Base-by-base conservation (phyloP, 352 stramenopile genomes). In the Phytophthora capsici region DNA sequence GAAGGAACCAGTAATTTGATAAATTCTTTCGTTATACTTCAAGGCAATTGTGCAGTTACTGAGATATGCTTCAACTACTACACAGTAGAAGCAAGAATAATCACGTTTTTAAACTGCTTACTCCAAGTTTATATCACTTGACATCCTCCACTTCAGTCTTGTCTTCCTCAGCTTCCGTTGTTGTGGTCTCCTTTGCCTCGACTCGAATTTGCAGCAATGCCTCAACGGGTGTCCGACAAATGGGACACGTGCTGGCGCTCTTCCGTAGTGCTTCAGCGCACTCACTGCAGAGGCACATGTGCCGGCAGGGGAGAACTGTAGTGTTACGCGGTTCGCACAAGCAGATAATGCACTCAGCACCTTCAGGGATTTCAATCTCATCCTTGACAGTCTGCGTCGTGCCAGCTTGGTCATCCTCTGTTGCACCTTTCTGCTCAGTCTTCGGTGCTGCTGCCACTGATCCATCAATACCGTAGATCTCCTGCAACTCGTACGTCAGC, bases 401-500 rank as follows among this genome's bases (percentile, higher is more conserved):
- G 16, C 69, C 61, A 30, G 73, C 63, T 40, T 81, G 60, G 1
- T 63, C 41, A 6, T 73, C 68, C 0, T 70, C 80, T 10, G 73
- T 44, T 26, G 30, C 47, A 14, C 54, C 54, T 25, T 45, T 77
- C 2, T 67, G 53, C 22, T 79, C 65, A 23, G 74, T 77, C 22
- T 80, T 73, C 0, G 77, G 68, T 4, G 76, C 79, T 30, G 83
- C 80, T 14, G 84, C 73, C 0, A 93, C 69, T 6, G 80, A 78
- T 14, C 84, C 88, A 52, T 94, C 84, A 46, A 95, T 94, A 28
- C 88, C 88, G 57, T 95, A 95, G 52, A 95, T 94, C 68, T 95
- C 88, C 69, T 94, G 88, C 19, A 95, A 70, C 62, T 95, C 86
- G 69, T 95, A 95, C 6, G 86, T 93, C 57, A 93, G 49, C 2